A percentile compares a stretch with the other conserved stretches of the same genome.
These are phyloP conservation scores for Leucosporidium yakuticum DNA, from an alignment of 768 basidiomycete genomes.

Conservation along the genomic window DNA sequence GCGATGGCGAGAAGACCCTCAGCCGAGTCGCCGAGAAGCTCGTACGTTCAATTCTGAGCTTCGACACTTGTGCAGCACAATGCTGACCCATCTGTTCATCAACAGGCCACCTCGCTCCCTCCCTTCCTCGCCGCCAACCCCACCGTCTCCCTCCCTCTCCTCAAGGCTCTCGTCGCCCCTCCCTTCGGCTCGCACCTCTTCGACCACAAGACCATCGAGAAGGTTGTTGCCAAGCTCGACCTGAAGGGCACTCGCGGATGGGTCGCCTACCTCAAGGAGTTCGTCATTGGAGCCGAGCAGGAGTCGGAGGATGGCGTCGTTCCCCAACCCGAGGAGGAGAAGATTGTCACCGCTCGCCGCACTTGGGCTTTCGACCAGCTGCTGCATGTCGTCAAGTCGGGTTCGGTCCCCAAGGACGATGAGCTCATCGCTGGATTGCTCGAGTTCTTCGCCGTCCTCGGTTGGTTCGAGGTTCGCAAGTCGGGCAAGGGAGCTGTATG, in stretches of 20 bases:
- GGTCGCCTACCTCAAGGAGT: conserved; percentile 61
- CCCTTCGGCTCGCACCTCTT: conserved; percentile 75
- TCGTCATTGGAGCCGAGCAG: conserved; percentile 51
- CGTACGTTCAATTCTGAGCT: conserved; percentile 50
- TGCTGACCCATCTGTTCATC: conserved; percentile 1
- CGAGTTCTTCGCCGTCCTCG: conserved; percentile 75
- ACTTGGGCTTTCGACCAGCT: conserved; percentile 85
- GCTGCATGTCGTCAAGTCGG: conserved; percentile 62
- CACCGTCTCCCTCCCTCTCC: conserved; percentile 71
- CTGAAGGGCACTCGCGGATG: conserved; percentile 68
- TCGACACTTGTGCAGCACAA: background rate
- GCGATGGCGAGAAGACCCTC: conserved; percentile 67
- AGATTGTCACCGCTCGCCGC: conserved; percentile 49
- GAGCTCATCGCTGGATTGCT: conserved; percentile 67
- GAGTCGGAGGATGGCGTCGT: conserved; percentile 45
- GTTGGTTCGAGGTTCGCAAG: conserved; percentile 70
- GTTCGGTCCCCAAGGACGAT: conserved; percentile 57
- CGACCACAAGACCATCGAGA: conserved; percentile 86
- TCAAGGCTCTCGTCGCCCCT: conserved; percentile 74
- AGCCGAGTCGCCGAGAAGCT: conserved; percentile 82
- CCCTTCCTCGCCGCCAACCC: conserved; percentile 67
- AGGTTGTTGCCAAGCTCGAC: conserved; percentile 68
- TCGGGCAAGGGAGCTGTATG: conserved; percentile 55
- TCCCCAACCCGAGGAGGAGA: conserved; percentile 31
- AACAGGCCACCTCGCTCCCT: conserved; percentile 69